A percentile compares a stretch with the other conserved stretches of the same genome.
Conservation (phyloP, 2,329 filamentous ascomycete genomes). For the Fusarium brevicatenulatum region DNA sequence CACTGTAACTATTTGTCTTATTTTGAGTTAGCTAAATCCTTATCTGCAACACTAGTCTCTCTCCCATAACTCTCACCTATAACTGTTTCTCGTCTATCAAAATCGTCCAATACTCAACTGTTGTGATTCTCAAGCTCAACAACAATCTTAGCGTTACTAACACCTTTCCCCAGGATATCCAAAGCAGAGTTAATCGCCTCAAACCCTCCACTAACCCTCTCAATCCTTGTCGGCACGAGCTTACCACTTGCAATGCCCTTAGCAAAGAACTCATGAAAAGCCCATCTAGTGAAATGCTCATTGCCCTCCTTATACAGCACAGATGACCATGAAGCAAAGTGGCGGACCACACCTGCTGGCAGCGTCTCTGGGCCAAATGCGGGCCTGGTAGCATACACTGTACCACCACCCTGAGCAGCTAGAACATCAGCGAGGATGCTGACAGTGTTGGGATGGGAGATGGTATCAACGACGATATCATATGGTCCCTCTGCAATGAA, state of each 20-base stretch:
- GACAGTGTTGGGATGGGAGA: background rate
- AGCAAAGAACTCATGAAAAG: background rate
- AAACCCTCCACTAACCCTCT: background rate
- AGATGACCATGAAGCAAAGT: background rate
- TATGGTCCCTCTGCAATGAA: background rate
- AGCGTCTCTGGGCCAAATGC: background rate
- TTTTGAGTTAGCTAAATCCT: no score
- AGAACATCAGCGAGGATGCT: background rate
- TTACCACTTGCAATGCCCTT: background rate
- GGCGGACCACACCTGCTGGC: background rate
- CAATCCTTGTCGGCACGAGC: background rate
- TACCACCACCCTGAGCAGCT: background rate
- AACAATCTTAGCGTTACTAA: background rate
- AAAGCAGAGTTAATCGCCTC: background rate
- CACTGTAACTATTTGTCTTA: no score
- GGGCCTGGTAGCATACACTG: background rate
- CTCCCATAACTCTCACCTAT: no score
- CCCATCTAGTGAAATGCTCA: background rate
- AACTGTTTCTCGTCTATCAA: background rate
- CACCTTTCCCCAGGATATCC: background rate
- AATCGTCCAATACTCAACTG: fast-evolving
- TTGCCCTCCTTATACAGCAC: background rate
- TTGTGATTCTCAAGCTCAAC: background rate
- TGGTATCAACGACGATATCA: background rate
- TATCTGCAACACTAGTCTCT: background rate